A percentile compares a stretch with the other conserved stretches of the same genome.
Conservation (phyloP, 805 yeast genomes). For the Nakazawaea ambrosiae region DNA sequence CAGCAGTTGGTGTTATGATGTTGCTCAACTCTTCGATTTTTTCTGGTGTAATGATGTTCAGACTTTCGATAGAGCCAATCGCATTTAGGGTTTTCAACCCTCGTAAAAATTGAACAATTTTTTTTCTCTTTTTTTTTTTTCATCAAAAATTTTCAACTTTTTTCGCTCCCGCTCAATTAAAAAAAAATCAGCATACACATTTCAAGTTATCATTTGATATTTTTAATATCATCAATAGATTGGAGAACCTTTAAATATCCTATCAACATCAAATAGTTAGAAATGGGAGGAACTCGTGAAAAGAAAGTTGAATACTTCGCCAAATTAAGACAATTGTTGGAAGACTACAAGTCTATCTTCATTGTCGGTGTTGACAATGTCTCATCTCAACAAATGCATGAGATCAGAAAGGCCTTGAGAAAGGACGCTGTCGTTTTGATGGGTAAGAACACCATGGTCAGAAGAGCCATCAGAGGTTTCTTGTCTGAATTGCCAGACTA, state of each 20-base stretch:
- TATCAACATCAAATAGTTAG: slow-evolving; percentile 68
- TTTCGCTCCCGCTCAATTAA: too few relatives aligned
- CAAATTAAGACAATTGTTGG: slow-evolving; percentile 91
- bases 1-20: too few relatives aligned
- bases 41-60: too few relatives aligned
- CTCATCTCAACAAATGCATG: slow-evolving; percentile 99
- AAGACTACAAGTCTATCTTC: slow-evolving; percentile 97
- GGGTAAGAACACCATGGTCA: slow-evolving; percentile 99
- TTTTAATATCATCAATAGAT: too few relatives aligned
- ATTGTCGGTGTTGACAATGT: slow-evolving; percentile 99
- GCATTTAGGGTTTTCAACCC: too few relatives aligned
- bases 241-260: slow-evolving; percentile 80
- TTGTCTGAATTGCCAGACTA: slow-evolving; percentile 88
- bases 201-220: too few relatives aligned
- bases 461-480: slow-evolving; percentile 99
- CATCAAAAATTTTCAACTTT: too few relatives aligned
- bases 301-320: slow-evolving; percentile 93
- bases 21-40: too few relatives aligned
- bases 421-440: slow-evolving; percentile 90
- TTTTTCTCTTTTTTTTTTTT: too few relatives aligned
- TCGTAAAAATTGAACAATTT: too few relatives aligned
- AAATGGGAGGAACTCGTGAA: slow-evolving; percentile 99
- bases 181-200: too few relatives aligned
- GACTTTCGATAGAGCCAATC: too few relatives aligned
- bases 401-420: slow-evolving; percentile 95